Percentiles rank a stretch among this genome's conserved stretches.
Evolutionary conservation across 129 eudicot species (phyloP).

Genomic region (Daucus carota): DNA sequence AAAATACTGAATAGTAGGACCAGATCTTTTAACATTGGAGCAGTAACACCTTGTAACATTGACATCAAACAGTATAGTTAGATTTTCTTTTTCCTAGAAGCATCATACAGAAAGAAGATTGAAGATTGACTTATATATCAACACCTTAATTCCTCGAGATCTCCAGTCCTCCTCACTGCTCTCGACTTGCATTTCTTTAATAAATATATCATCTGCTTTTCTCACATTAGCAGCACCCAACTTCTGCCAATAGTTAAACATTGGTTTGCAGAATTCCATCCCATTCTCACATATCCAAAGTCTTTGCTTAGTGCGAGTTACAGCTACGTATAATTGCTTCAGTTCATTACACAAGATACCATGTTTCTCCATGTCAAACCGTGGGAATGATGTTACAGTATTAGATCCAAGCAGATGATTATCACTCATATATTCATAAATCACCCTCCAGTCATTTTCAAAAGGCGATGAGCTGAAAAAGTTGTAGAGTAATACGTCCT

Average conservation of each 20-base stretch:
- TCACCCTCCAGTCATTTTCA: conserved; percentile 55
- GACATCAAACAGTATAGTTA: background rate
- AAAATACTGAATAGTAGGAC: background rate
- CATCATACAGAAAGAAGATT: too few relatives aligned
- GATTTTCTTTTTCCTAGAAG: too few relatives aligned
- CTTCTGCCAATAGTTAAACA: conserved; percentile 62
- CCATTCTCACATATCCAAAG: conserved; percentile 65
- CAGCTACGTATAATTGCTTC: conserved; percentile 71
- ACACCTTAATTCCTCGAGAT: conserved; percentile 29
- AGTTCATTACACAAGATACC: conserved; percentile 54
- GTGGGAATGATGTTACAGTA: conserved; percentile 2
- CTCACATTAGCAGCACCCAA: conserved; percentile 24
- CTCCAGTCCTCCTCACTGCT: conserved; percentile 38
- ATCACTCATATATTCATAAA: conserved; percentile 48
- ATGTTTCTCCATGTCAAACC: conserved; percentile 45
- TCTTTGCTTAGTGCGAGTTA: conserved; percentile 79
- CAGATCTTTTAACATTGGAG: background rate
- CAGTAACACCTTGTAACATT: too few relatives aligned
- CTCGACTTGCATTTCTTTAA: conserved; percentile 22
- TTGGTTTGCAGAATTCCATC: conserved; percentile 39
- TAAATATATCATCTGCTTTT: conserved; percentile 17
- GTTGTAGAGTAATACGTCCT: conserved; percentile 75
- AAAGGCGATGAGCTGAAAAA: conserved; percentile 65
- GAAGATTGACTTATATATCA: too few relatives aligned
- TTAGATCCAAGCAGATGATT: conserved; percentile 20